phyloP scores from a whole-genome alignment of 2,329 filamentous ascomycete species.

The Clarireedia paspali region DNA sequence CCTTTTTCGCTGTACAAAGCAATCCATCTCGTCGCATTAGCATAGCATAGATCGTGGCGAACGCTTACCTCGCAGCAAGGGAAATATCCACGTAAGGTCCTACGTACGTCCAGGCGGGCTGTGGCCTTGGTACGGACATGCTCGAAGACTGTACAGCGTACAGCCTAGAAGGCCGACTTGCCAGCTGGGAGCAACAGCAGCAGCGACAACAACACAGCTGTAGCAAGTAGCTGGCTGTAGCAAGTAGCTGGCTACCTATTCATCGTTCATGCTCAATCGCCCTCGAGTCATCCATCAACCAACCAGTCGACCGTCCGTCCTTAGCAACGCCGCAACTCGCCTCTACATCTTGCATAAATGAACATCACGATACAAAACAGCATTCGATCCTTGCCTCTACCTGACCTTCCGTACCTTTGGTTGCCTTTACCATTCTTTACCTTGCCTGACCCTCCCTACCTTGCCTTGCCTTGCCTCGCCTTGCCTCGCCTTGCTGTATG shows the following conservation, averaged over 20 bases:
- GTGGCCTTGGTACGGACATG: background rate
- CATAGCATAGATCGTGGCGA: too few relatives aligned
- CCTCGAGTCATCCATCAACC: too few relatives aligned
- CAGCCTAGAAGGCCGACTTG: background rate
- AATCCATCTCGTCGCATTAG: too few relatives aligned
- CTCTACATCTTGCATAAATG: conserved; percentile 5
- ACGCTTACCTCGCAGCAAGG: too few relatives aligned
- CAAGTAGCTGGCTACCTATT: too few relatives aligned
- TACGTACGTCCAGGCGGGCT: background rate
- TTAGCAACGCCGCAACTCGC: background rate
- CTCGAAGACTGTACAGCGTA: background rate
- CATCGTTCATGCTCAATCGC: too few relatives aligned
- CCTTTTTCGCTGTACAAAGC: conserved; percentile 1
- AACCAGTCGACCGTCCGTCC: too few relatives aligned
- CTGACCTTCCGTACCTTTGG: background rate
- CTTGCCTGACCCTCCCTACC: background rate
- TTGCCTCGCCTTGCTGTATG: too few relatives aligned
- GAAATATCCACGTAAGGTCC: background rate
- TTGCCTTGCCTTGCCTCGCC: background rate
- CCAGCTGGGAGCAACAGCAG: too few relatives aligned
- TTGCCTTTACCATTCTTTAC: background rate
- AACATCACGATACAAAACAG: background rate
- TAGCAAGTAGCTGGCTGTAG: too few relatives aligned
- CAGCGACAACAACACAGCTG: too few relatives aligned
- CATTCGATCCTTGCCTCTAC: background rate